Evolutionary conservation across 2,329 filamentous ascomycete genomes (phyloP), one percentile per base, ranked within the genome.

Genomic region (Cyphellophora attinorum): DNA sequence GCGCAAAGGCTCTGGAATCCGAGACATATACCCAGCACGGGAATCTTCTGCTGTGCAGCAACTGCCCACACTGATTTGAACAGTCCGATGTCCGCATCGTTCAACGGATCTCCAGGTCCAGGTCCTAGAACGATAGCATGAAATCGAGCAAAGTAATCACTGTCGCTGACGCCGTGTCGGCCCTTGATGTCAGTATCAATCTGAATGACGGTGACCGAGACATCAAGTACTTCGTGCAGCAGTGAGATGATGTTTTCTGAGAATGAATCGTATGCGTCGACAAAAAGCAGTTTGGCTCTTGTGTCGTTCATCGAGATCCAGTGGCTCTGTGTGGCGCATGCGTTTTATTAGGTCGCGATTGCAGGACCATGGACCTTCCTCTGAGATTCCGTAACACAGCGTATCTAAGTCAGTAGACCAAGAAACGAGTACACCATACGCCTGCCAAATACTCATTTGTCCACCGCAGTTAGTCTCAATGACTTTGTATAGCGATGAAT

Each of bases 201-300:
- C 43, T 74, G 75, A 39, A 93, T 67, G 28, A 82, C 73, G 29
- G 73, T 72, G 19, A 93, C 79, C 11, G 78, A 66, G 13, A 74
- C 81, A 39, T 70, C 62, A 6, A 93, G 68, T 3, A 75, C 68
- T 3, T 79, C 76, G 48, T 81, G 73, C 30, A 96, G 69, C 19
- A 94, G 73, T 5, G 83, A 79, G 34, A 93, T 77, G 51, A 96
- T 91, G 62, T 95, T 96, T 62, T 93, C 88, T 36, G 86, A 85
- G 61, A 95, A 98, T 27, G 88, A 95, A 64, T 98, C 91, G 60
- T 93, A 93, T 42, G 89, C 88, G 58, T 96, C 91, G 47, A 98
- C 70, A 61, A 93, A 94, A 44, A 96, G 74, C 42, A 96, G 81
- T 31, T 5, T 17, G n/a, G 33, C 12, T n/a, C 15, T 17, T 11